These are phyloP conservation scores for Exserohilum rostratum DNA, from an alignment of 2,329 filamentous ascomycete species.

Conservation along the genomic window DNA sequence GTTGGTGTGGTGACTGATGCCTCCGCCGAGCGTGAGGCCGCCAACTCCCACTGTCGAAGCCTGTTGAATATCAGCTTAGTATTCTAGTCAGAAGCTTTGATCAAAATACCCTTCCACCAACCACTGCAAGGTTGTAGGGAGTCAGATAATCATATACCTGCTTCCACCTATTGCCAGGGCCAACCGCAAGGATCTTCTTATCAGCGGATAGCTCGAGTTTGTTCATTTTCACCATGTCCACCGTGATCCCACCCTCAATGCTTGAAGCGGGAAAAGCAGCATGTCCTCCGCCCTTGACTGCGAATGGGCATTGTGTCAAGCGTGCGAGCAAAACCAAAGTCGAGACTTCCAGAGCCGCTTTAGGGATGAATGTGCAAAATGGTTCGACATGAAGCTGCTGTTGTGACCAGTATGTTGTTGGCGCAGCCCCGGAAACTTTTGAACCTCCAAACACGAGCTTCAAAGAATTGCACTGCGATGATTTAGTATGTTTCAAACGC, in stretches of 20 bases:
- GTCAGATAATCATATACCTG: constrained; percentile 41
- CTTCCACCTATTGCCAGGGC: constrained; percentile 44
- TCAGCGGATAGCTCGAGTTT: constrained; percentile 33
- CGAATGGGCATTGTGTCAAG: constrained; percentile 44
- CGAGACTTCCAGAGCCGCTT: constrained; percentile 16
- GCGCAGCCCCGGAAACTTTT: constrained; percentile 14
- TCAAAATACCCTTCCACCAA: constrained; percentile 36
- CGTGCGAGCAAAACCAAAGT: constrained; percentile 21
- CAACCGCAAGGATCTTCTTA: constrained; percentile 32
- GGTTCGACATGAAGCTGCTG: constrained; percentile 21
- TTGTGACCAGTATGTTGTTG: constrained; percentile 17
- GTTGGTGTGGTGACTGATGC: constrained; percentile 8
- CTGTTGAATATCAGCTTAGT: neutral
- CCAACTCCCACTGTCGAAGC: constrained; percentile 26
- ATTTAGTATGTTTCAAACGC: neutral
- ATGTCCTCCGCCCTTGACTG: constrained; percentile 54
- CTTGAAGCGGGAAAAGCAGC: constrained; percentile 48
- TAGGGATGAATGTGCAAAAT: constrained; percentile 22
- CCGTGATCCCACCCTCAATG: constrained; percentile 51
- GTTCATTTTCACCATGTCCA: constrained; percentile 48
- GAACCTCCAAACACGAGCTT: constrained; percentile 21
- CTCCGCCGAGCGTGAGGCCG: constrained; percentile 31
- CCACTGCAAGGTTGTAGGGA: constrained; percentile 25
- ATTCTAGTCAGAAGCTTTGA: neutral
- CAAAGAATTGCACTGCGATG: constrained; percentile 27